Base-by-base conservation (phyloP, 1,284 basidiomycete genomes). In the Coniophora puteana region DNA sequence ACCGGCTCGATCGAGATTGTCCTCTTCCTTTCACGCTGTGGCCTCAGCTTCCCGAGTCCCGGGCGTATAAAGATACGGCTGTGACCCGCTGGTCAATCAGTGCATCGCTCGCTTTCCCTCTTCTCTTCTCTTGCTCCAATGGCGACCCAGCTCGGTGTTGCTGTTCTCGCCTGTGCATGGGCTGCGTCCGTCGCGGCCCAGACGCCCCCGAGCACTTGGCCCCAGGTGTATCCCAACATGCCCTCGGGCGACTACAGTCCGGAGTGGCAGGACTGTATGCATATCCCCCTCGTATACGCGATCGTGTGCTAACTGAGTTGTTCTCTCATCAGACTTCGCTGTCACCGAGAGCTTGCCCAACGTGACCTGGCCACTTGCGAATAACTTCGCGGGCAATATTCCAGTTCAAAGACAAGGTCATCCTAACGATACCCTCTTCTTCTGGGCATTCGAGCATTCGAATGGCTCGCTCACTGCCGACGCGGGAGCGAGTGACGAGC, bases 391-490 rank as follows among this genome's bases (percentile, higher is more conserved):
- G 0, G 84, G 83, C 38, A 88, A 83, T 46, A 69, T 86, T 40
- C 71, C 73, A 5, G 81, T 87, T 2, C 66, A 80, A 46, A 69
- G 83, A 27, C 58, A 66, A n/a, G 72, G 69, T 13, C 82, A 84
- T 55, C 79, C 79, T 0, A 84, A 87, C 44, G 66, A 86, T 45
- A 84, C 83, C 0, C 64, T 88, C 3, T 88, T 85, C 63, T 88
- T 88, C 59, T 76, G 77, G 71, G 83, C 68, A 2, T 76, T 81
- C 47, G 84, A 88, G 55, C 76, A 74, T 29, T 63, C 65, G 4
- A 56, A 67, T 11, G 82, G 80, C 2, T 84, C 83, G 2, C 62
- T 87, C 40, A 81, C 80, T 2, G 50, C 59, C 6, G 37, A 51
- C 18, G 51, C 50, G 18, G 46, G 49, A 21, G 53, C 54, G 22